Conservation (phyloP, 2,329 filamentous ascomycete species). For the Hortaea werneckii region DNA sequence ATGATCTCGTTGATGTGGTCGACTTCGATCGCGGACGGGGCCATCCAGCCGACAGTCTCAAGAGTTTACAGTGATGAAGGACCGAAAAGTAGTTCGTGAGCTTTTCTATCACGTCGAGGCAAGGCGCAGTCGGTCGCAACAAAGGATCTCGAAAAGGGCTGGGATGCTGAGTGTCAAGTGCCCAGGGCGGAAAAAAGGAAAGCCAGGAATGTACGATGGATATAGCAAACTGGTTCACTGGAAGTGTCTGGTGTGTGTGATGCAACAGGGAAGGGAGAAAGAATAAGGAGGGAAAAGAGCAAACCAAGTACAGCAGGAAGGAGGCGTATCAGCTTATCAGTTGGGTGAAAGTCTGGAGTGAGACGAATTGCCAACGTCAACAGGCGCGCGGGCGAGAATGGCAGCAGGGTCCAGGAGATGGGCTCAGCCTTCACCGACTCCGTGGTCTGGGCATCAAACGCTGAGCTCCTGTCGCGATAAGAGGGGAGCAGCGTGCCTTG, state of each 20-base stretch:
- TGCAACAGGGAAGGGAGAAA: neutral
- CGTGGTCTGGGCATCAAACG: too few species aligned
- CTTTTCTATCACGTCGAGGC: neutral
- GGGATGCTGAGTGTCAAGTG: too few species aligned
- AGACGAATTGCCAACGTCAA: too few species aligned
- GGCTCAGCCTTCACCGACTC: too few species aligned
- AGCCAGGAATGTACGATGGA: neutral
- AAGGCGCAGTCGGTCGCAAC: neutral
- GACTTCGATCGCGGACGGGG: slow-evolving; percentile 20
- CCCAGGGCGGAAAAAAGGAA: too few species aligned
- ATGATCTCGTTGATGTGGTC: slow-evolving; percentile 19
- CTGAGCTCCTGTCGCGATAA: too few species aligned
- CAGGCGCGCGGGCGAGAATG: too few species aligned
- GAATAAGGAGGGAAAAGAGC: neutral
- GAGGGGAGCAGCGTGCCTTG: too few species aligned
- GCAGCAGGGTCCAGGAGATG: too few species aligned
- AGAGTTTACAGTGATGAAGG: neutral
- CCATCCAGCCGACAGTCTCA: slow-evolving; percentile 13
- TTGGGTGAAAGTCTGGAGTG: neutral
- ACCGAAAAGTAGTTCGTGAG: neutral
- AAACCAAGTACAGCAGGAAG: neutral
- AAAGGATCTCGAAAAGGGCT: too few species aligned
- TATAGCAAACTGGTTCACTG: neutral
- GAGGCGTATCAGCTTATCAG: neutral
- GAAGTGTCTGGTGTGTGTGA: neutral